Conservation (phyloP, 2,329 filamentous ascomycete genomes). For the Aschersonia sp. region DNA sequence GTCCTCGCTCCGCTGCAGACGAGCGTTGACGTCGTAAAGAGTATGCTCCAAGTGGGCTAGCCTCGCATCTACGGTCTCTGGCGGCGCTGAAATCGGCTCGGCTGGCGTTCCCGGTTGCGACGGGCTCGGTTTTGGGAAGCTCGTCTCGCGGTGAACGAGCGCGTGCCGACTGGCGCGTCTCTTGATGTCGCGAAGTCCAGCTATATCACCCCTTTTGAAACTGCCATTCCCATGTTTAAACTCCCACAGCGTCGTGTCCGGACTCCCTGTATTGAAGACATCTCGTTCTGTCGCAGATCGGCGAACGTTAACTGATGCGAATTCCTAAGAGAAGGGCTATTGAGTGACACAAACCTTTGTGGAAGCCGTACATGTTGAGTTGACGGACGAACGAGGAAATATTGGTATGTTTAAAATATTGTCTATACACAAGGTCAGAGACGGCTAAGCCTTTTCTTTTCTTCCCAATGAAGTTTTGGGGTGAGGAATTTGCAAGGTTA, state of each 20-base stretch:
- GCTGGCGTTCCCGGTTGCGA: slow-evolving; percentile 77
- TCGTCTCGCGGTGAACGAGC: slow-evolving; percentile 84
- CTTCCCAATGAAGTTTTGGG: no score
- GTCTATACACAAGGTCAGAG: slow-evolving; percentile 34
- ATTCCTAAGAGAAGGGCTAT: not conserved
- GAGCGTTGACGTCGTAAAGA: slow-evolving; percentile 63
- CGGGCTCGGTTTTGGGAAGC: slow-evolving; percentile 56
- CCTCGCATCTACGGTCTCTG: slow-evolving; percentile 65
- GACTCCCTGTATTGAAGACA: slow-evolving; percentile 89
- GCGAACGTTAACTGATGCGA: not conserved
- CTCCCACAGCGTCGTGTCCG: slow-evolving; percentile 91
- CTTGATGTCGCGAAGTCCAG: slow-evolving; percentile 88
- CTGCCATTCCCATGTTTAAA: slow-evolving; percentile 97
- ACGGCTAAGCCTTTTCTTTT: not conserved
- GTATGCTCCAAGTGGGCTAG: slow-evolving; percentile 66
- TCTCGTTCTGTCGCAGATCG: slow-evolving; percentile 59
- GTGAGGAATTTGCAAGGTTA: not conserved
- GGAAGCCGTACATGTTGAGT: slow-evolving; percentile 98
- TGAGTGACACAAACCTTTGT: slow-evolving; percentile 59
- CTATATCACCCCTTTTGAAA: slow-evolving; percentile 88
- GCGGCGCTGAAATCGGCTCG: slow-evolving; percentile 56
- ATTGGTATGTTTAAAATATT: slow-evolving; percentile 99
- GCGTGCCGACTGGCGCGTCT: slow-evolving; percentile 85
- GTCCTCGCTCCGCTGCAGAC: slow-evolving; percentile 74
- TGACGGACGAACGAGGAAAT: slow-evolving; percentile 97